A percentile compares a stretch with the other conserved stretches of the same genome.
These are phyloP conservation scores for Vachellia collinsii DNA, from an alignment of 306 rosid species.

Conservation along the genomic window DNA sequence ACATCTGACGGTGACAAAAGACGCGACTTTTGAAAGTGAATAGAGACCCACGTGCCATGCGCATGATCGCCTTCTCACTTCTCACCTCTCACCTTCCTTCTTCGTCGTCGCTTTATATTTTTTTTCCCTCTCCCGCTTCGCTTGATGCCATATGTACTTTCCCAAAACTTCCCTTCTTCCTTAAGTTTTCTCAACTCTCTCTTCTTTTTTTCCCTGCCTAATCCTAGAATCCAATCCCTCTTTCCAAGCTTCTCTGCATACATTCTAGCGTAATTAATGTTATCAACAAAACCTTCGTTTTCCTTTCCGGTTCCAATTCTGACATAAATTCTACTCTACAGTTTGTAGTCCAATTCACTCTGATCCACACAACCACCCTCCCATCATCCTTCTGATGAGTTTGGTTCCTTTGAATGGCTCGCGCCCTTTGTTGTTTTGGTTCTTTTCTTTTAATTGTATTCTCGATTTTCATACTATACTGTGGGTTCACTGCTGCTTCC, in stretches of 20 bases:
- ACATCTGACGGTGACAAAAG: neutral
- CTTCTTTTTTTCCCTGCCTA: too few species aligned
- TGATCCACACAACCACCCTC: neutral
- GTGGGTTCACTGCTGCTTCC: slow-evolving; percentile 18
- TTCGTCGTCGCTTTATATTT: neutral
- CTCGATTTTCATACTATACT: slow-evolving; percentile 35
- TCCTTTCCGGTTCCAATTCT: neutral
- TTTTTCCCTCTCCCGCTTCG: neutral
- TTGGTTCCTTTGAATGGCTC: slow-evolving; percentile 62
- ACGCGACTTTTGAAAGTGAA: neutral
- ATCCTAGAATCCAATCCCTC: neutral
- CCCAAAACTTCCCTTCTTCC: slow-evolving; percentile 6
- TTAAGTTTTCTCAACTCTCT: slow-evolving; percentile 13
- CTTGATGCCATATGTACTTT: neutral
- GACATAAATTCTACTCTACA: slow-evolving; percentile 20
- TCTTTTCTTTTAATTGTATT: slow-evolving; percentile 29
- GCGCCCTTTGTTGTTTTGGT: slow-evolving; percentile 37
- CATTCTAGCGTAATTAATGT: neutral
- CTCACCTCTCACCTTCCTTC: neutral
- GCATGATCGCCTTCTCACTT: slow-evolving; percentile 7
- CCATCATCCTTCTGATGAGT: slow-evolving; percentile 41
- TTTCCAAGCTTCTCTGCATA: slow-evolving; percentile 1
- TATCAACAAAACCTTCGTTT: slow-evolving; percentile 10
- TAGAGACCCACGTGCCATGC: neutral
- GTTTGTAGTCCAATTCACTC: neutral